A percentile compares a stretch with the other conserved stretches of the same genome.
These are phyloP conservation scores for Podaxis carcinomalis DNA, from an alignment of 768 basidiomycete genomes.

Conservation along the genomic window DNA sequence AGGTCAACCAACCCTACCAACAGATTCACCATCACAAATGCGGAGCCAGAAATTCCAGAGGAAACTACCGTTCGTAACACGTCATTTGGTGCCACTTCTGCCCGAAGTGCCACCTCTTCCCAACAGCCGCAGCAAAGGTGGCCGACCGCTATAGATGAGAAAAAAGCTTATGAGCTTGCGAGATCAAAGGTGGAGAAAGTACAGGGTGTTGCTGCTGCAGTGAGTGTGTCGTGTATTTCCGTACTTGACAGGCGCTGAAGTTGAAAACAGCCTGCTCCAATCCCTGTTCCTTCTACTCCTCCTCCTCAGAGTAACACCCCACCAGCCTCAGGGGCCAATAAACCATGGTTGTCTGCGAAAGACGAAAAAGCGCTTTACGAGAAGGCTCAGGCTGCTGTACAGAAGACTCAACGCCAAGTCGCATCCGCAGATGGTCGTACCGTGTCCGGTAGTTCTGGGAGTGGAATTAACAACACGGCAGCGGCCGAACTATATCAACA, in stretches of 20 bases:
- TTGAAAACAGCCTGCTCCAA: conserved; percentile 19
- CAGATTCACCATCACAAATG: conserved; percentile 40
- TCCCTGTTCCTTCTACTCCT: conserved; percentile 13
- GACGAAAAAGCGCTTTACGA: conserved; percentile 72
- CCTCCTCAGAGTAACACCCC: conserved; percentile 18
- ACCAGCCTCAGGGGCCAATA: neutral
- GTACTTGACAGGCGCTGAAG: conserved; percentile 1
- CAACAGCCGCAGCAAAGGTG: conserved; percentile 29
- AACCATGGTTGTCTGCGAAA: conserved; percentile 65
- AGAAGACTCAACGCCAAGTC: conserved; percentile 44
- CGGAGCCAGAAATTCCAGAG: conserved; percentile 13
- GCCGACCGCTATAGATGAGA: conserved; percentile 61
- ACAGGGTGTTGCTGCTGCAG: conserved; percentile 41
- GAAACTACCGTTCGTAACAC: neutral
- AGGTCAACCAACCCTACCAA: conserved; percentile 21
- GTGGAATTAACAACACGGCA: conserved; percentile 8
- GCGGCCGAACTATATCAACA: conserved; percentile 13
- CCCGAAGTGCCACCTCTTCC: neutral
- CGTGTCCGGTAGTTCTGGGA: neutral
- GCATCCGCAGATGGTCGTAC: conserved; percentile 9
- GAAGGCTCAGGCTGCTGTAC: conserved; percentile 63
- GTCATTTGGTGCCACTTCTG: conserved; percentile 1
- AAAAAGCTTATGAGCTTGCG: conserved; percentile 62
- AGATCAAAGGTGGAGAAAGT: conserved; percentile 53
- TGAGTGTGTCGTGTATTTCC: conserved; percentile 16